Evolutionary conservation across 2,329 filamentous ascomycete species (phyloP).

Genomic region (Colletotrichum siamense): DNA sequence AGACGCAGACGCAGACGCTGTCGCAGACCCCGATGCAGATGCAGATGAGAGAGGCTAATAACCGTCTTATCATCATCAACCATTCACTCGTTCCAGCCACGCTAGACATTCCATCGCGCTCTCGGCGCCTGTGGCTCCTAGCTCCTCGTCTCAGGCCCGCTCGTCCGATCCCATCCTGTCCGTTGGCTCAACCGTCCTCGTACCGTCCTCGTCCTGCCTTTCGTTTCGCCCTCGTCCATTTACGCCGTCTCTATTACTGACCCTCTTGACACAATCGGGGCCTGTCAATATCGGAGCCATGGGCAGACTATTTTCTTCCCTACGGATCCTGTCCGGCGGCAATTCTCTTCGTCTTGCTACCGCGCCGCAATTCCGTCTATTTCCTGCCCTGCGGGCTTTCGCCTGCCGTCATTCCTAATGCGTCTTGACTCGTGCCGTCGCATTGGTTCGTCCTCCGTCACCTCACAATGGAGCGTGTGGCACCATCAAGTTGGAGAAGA

Average conservation of each 20-base stretch:
- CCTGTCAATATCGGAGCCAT: not conserved
- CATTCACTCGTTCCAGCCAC: not conserved
- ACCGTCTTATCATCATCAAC: not conserved
- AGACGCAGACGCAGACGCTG: not conserved
- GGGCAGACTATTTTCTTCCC: not conserved
- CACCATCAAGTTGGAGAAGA: slow-evolving; percentile 5
- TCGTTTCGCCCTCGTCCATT: not conserved
- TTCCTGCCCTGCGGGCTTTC: not conserved
- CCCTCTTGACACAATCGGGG: not conserved
- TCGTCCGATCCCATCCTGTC: not conserved
- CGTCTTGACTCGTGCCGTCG: slow-evolving; percentile 20
- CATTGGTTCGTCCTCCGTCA: slow-evolving; percentile 1
- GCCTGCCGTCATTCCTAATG: slow-evolving; percentile 1
- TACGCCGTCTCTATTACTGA: not conserved
- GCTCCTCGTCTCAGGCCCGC: not conserved
- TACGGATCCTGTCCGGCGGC: not conserved
- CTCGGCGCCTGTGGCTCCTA: not conserved
- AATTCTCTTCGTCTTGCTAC: not conserved
- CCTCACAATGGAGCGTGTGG: not conserved
- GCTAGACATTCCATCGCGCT: slow-evolving; percentile 2
- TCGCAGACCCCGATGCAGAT: not conserved
- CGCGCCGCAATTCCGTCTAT: not conserved
- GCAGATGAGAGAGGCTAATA: not conserved
- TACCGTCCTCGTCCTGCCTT: too few relatives aligned
- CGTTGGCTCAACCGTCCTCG: not conserved